Percentiles rank a stretch among this genome's conserved stretches.
Conservation (phyloP, 257 asterid species). For the Forsythia suspensa region DNA sequence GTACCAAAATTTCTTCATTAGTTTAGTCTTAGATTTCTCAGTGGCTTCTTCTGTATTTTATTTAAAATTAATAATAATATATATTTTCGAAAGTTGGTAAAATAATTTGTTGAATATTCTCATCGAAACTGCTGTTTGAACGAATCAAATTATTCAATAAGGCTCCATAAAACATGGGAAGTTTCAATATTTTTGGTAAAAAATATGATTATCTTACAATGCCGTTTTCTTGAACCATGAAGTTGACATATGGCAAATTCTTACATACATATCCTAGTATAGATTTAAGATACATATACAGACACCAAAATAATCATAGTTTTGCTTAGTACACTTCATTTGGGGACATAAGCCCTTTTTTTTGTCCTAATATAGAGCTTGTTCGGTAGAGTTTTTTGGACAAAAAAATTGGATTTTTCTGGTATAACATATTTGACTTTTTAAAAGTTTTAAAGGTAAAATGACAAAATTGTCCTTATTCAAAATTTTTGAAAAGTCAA, state of each 20-base stretch:
- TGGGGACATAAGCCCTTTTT: neutral
- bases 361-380: neutral
- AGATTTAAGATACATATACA: neutral
- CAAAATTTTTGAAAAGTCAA: too few relatives aligned
- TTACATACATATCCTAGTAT: neutral
- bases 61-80: neutral
- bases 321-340: neutral
- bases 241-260: slow-evolving; percentile 4
- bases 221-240: neutral
- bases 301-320: neutral
- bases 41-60: neutral
- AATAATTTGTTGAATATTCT: slow-evolving; percentile 2
- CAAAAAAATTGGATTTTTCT: too few relatives aligned
- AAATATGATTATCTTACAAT: neutral
- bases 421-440: too few relatives aligned
- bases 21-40: neutral
- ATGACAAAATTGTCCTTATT: too few relatives aligned
- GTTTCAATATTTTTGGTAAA: neutral
- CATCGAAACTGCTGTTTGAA: slow-evolving; percentile 29
- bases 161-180: slow-evolving; percentile 22
- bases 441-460: too few relatives aligned
- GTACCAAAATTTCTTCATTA: neutral
- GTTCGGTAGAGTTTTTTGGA: too few relatives aligned
- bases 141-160: slow-evolving; percentile 14
- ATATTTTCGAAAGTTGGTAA: neutral